These are phyloP conservation scores for Penicillium bovifimosum DNA, from an alignment of 495 filamentous ascomycete genomes.

Conservation along the genomic window DNA sequence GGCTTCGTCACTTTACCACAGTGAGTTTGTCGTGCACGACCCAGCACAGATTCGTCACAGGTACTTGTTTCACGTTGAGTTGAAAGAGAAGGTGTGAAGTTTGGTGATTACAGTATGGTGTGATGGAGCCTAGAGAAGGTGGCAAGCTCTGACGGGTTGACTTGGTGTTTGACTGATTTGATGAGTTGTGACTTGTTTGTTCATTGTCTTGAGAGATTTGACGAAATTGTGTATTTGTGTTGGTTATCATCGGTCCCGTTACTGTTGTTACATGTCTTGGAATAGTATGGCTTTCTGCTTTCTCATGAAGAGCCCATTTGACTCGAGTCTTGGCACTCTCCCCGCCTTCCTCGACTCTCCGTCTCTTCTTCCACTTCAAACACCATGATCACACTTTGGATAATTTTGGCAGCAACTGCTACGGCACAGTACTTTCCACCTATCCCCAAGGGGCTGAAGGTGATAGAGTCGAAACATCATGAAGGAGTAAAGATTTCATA, in stretches of 20 bases:
- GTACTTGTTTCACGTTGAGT: slow-evolving; percentile 61
- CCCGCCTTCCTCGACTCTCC: neutral
- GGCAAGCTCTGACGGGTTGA: no score
- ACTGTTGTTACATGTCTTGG: no score
- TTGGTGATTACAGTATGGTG: no score
- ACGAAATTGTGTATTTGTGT: no score
- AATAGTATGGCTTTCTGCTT: no score
- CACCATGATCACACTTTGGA: slow-evolving; percentile 4
- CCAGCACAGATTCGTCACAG: slow-evolving; percentile 63
- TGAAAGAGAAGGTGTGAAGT: no score
- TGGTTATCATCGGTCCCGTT: no score
- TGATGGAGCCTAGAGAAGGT: no score
- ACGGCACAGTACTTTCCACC: slow-evolving; percentile 53
- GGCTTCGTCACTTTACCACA: neutral
- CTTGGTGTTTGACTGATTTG: no score
- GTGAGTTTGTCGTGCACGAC: slow-evolving; percentile 63
- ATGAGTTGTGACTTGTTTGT: no score
- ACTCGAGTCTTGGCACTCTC: neutral
- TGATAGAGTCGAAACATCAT: slow-evolving; percentile 52
- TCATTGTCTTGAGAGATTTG: no score
- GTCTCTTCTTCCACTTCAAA: neutral
- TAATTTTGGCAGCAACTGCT: slow-evolving; percentile 17
- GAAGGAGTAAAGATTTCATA: slow-evolving; percentile 58
- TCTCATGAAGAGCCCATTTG: no score
- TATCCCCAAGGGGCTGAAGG: slow-evolving; percentile 44